Evolutionary conservation across 805 yeast species (phyloP).

Genomic region (Clavispora asparagi): DNA sequence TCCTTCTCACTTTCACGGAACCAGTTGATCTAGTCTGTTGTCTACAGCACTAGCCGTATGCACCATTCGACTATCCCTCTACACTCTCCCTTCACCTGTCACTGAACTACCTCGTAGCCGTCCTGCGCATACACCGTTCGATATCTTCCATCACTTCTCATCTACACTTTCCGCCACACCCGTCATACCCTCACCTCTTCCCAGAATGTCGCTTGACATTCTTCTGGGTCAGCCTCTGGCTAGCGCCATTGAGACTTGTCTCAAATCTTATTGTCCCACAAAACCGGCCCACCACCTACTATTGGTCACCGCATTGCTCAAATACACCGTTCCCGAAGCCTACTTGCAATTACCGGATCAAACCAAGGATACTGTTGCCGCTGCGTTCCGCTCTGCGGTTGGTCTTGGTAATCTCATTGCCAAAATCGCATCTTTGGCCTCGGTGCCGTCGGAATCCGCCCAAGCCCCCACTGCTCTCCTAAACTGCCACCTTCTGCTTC

Average conservation of each 20-base stretch:
- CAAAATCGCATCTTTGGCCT: constrained; percentile 5
- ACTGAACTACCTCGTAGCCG: too few relatives aligned
- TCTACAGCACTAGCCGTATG: too few relatives aligned
- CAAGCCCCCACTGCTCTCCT: constrained; percentile 1
- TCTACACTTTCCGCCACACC: not conserved
- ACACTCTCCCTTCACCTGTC: too few relatives aligned
- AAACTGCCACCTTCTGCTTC: constrained; percentile 9
- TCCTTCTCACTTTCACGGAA: too few relatives aligned
- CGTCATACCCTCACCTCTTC: too few relatives aligned
- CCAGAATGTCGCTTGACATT: not conserved
- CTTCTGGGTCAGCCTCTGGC: not conserved
- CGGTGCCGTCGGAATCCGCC: constrained; percentile 8
- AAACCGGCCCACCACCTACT: constrained; percentile 10
- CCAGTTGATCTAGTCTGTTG: too few relatives aligned
- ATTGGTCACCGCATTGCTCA: constrained; percentile 21
- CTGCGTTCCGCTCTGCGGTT: constrained; percentile 17
- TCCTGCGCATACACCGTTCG: not conserved
- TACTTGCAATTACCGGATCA: constrained; percentile 16
- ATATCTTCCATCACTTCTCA: not conserved
- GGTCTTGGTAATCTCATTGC: constrained; percentile 31
- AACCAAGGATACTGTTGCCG: constrained; percentile 7
- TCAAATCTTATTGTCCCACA: constrained; percentile 28
- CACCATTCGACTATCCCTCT: too few relatives aligned
- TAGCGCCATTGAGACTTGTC: constrained; percentile 28
- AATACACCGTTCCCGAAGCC: constrained; percentile 30